Percentiles rank a stretch among this genome's conserved stretches.
phyloP scores from a whole-genome alignment of 495 filamentous ascomycete species.

The Astrothelium macrocarpum region DNA sequence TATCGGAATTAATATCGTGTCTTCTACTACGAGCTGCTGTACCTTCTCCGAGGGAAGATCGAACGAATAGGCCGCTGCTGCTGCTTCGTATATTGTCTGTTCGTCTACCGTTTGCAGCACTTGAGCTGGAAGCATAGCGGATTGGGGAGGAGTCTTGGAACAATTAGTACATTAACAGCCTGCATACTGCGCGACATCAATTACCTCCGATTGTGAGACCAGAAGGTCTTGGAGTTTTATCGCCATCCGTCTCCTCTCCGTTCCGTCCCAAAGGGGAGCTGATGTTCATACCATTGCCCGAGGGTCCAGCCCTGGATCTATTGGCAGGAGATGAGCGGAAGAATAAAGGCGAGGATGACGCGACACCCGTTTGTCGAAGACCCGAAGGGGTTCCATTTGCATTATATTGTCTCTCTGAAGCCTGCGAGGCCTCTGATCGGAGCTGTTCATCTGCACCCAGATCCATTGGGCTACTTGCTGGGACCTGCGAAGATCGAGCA shows the following conservation, averaged over 20 bases:
- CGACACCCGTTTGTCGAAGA: constrained; percentile 17
- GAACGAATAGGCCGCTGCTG: constrained; percentile 79
- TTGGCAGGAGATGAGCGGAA: constrained; percentile 67
- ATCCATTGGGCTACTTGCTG: constrained; percentile 43
- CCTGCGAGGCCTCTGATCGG: constrained; percentile 33
- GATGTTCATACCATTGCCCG: constrained; percentile 43
- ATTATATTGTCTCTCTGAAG: constrained; percentile 34
- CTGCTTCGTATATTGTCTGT: constrained; percentile 58
- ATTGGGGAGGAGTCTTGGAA: constrained; percentile 77
- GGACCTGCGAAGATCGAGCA: constrained; percentile 41
- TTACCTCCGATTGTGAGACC: constrained; percentile 54
- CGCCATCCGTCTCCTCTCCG: constrained; percentile 48
- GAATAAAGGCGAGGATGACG: constrained; percentile 73
- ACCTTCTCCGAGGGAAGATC: constrained; percentile 47
- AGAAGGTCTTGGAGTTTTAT: constrained; percentile 67
- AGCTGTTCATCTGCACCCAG: constrained; percentile 39
- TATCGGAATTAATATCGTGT: constrained; percentile 74
- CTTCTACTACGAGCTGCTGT: constrained; percentile 46
- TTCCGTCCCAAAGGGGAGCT: constrained; percentile 58
- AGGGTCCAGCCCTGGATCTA: constrained; percentile 38
- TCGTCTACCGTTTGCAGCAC: constrained; percentile 53
- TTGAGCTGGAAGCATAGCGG: constrained; percentile 78
- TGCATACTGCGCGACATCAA: constrained; percentile 11
- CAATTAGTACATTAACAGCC: constrained; percentile 2
- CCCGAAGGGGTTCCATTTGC: constrained; percentile 32